These are phyloP conservation scores for Sporobolomyces roseus DNA, from an alignment of 768 basidiomycete genomes.

Conservation along the genomic window DNA sequence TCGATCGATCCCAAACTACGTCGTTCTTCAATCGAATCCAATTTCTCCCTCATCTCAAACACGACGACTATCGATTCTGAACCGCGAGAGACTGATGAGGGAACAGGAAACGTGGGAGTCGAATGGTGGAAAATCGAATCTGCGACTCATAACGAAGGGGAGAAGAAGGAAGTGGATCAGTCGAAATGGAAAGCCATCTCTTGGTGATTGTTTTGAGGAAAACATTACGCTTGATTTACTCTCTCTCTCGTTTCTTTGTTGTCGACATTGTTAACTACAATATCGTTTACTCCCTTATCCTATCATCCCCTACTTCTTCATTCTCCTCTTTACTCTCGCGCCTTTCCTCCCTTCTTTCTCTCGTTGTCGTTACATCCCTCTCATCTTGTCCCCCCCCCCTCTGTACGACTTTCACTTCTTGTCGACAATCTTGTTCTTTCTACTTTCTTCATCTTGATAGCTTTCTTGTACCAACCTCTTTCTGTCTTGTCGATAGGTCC, in stretches of 20 bases:
- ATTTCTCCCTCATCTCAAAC: not conserved
- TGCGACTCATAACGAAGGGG: not conserved
- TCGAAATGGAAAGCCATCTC: not conserved
- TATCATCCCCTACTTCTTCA: too few relatives aligned
- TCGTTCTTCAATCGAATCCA: constrained; percentile 1
- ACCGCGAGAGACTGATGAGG: not conserved
- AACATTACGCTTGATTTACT: not conserved
- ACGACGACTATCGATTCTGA: not conserved
- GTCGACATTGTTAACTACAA: too few relatives aligned
- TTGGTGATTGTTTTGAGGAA: too few relatives aligned
- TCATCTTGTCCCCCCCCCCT: not conserved
- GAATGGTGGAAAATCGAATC: constrained; percentile 4
- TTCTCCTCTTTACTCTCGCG: too few relatives aligned
- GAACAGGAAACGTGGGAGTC: not conserved
- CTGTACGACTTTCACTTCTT: too few relatives aligned
- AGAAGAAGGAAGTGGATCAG: not conserved
- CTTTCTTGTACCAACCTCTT: not conserved
- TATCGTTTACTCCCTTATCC: too few relatives aligned
- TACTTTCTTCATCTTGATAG: not conserved
- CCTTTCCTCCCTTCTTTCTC: not conserved
- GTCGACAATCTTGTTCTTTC: not conserved
- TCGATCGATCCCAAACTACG: constrained; percentile 1
- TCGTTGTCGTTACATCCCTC: not conserved
- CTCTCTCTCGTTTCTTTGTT: not conserved
- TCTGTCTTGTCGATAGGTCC: too few relatives aligned